Evolutionary conservation across 352 stramenopile genomes (phyloP), one percentile per base, ranked within the genome.

Genomic region (Phytophthora pinifolia): DNA sequence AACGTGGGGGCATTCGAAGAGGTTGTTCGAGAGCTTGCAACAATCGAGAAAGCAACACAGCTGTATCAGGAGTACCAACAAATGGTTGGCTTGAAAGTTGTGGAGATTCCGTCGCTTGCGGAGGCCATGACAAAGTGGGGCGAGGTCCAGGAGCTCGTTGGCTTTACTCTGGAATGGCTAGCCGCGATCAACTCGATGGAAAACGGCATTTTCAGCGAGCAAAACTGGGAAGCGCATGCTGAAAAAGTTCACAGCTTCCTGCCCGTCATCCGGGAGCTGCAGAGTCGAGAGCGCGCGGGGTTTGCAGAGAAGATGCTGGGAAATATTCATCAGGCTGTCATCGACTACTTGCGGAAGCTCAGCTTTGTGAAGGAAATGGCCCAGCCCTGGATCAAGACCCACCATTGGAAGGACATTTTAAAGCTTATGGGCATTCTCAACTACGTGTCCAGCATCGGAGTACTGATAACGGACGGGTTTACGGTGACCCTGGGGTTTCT

Each of bases 61-160:
- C 43, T 86, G n/a, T 91, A 89, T 32, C 70, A 86, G 55, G 74
- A 84, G 13, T 91, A 89, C 39, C 78, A 91, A 38, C 65, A 66
- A 37, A 84, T 88, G 67, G 76, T 89, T 9, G 76, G 76, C 6
- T 61, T 88, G 22, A 86, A 88, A 33, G 61, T 81, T 10, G 72
- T 72, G 1, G 78, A 87, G 8, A 75, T 87, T n/a, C 62, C 62
- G 9, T 55, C 77, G 37, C 54, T 91, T 0, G 53, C 31, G 3
- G 72, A 86, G 34, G 69, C 74, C 10, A 76, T 46, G 27, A 27
- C 25, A 6, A 71, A 72, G 20, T 91, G 78, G 75, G 62, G 69
- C 5, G 67, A 87, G 32, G 75, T 86, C 7, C 70, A 89, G 32
- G 70, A 84, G n/a, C 45, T 91, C 12, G 70, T 83, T 14, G 57